A percentile compares a stretch with the other conserved stretches of the same genome.
These are phyloP conservation scores for Phytophthora cajani DNA, from an alignment of 352 stramenopile genomes.

Conservation along the genomic window DNA sequence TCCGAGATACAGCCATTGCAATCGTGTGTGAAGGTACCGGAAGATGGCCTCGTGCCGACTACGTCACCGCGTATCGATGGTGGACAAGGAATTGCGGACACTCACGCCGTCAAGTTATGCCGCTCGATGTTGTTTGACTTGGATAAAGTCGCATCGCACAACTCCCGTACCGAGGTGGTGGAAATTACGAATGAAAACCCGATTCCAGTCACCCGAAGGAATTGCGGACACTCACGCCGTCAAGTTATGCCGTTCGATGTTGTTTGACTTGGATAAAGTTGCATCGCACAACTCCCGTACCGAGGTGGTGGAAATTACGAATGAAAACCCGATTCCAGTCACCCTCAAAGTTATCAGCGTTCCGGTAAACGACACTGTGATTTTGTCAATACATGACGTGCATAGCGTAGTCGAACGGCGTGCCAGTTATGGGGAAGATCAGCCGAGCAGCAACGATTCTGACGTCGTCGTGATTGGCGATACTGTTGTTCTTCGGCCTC, in stretches of 20 bases:
- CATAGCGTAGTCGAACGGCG: background rate
- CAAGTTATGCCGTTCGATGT: slow-evolving; percentile 45
- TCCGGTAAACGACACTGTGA: slow-evolving; percentile 23
- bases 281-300: slow-evolving; percentile 30
- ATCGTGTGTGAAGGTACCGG: slow-evolving; percentile 22
- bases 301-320: slow-evolving; percentile 53
- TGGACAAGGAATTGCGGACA: slow-evolving; percentile 12
- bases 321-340: slow-evolving; percentile 53
- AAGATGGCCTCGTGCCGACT: slow-evolving; percentile 15
- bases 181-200: slow-evolving; percentile 60
- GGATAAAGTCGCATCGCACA: slow-evolving; percentile 43
- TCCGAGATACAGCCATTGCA: slow-evolving; percentile 9
- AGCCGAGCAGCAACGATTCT: background rate
- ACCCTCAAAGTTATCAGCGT: slow-evolving; percentile 32
- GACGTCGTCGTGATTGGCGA: slow-evolving; percentile 17
- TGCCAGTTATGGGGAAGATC: background rate
- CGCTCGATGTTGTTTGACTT: slow-evolving; percentile 53
- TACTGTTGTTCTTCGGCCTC: slow-evolving; percentile 38
- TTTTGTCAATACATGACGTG: slow-evolving; percentile 25
- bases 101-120: slow-evolving; percentile 37
- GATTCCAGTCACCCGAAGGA: slow-evolving; percentile 26
- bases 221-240: slow-evolving; percentile 16
- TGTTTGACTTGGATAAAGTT: slow-evolving; percentile 57
- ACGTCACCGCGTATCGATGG: slow-evolving; percentile 24
- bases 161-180: slow-evolving; percentile 40